A percentile compares a stretch with the other conserved stretches of the same genome.
phyloP scores from a whole-genome alignment of 1,139 yeast genomes.

The Yamadazyma jaroonii region DNA sequence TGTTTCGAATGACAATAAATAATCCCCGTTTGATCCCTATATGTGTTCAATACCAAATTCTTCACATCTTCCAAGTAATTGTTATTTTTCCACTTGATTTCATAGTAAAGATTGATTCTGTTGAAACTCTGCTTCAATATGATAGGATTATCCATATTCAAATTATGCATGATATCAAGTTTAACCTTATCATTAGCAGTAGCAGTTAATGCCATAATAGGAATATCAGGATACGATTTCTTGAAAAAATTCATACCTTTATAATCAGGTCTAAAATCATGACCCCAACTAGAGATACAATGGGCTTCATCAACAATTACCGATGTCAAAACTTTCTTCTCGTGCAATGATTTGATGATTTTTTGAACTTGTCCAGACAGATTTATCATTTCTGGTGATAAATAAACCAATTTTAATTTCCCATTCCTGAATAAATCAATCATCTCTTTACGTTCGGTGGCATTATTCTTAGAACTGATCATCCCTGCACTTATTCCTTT shows the following conservation, averaged over 20 bases:
- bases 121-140: slow-evolving; percentile 80
- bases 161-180: slow-evolving; percentile 77
- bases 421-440: slow-evolving; percentile 65
- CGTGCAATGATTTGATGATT: slow-evolving; percentile 58
- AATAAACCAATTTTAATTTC: slow-evolving; percentile 69
- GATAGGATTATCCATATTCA: slow-evolving; percentile 54
- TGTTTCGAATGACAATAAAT: slow-evolving; percentile 91
- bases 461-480: slow-evolving; percentile 75
- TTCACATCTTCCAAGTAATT: slow-evolving; percentile 61
- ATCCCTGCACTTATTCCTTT: slow-evolving; percentile 78
- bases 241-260: slow-evolving; percentile 77
- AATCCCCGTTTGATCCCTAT: slow-evolving; percentile 71
- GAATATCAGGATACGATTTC: slow-evolving; percentile 69
- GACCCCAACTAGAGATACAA: slow-evolving; percentile 99
- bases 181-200: slow-evolving; percentile 94
- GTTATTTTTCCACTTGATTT: slow-evolving; percentile 63
- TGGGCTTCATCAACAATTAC: slow-evolving; percentile 98
- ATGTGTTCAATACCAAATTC: slow-evolving; percentile 50
- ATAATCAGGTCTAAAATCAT: slow-evolving; percentile 96
- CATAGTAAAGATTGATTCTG: slow-evolving; percentile 80
- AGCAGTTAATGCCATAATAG: slow-evolving; percentile 95
- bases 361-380: slow-evolving; percentile 68
- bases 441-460: slow-evolving; percentile 63
- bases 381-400: slow-evolving; percentile 95
- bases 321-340: slow-evolving; percentile 63